Percentiles rank a stretch among this genome's conserved stretches.
Evolutionary conservation across 2,329 filamentous ascomycete species (phyloP).

Genomic region (Paecilomyces variotii): DNA sequence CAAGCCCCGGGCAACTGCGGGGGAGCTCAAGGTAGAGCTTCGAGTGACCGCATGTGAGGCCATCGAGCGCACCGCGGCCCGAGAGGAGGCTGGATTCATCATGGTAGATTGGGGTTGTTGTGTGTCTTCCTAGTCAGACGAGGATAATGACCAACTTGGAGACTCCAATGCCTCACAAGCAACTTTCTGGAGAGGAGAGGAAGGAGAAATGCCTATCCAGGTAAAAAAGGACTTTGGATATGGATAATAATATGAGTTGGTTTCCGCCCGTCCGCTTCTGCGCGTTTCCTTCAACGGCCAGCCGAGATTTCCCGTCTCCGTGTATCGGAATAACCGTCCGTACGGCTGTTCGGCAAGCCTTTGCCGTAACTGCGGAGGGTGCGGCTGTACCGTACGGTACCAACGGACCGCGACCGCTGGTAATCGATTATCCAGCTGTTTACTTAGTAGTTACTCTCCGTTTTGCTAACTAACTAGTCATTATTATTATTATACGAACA

Average conservation of each 20-base stretch:
- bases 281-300: neutral
- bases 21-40: conserved; percentile 14
- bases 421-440: neutral
- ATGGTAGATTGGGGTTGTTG: conserved; percentile 17
- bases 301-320: neutral
- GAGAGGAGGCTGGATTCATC: conserved; percentile 24
- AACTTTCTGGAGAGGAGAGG: neutral
- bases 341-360: neutral
- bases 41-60: conserved; percentile 25
- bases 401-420: neutral
- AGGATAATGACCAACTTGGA: neutral
- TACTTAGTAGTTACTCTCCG: no score
- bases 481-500: no score
- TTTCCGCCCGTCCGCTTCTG: neutral
- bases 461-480: no score
- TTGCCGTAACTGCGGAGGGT: neutral
- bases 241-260: neutral
- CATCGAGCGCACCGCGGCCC: conserved; percentile 32
- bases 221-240: neutral
- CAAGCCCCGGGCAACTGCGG: conserved; percentile 25
- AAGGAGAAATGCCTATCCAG: neutral
- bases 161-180: neutral
- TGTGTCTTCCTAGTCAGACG: neutral
- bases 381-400: neutral
- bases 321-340: neutral